These are phyloP conservation scores for Aureobasidium leucospermi DNA, from an alignment of 2,329 filamentous ascomycete species.

Conservation along the genomic window DNA sequence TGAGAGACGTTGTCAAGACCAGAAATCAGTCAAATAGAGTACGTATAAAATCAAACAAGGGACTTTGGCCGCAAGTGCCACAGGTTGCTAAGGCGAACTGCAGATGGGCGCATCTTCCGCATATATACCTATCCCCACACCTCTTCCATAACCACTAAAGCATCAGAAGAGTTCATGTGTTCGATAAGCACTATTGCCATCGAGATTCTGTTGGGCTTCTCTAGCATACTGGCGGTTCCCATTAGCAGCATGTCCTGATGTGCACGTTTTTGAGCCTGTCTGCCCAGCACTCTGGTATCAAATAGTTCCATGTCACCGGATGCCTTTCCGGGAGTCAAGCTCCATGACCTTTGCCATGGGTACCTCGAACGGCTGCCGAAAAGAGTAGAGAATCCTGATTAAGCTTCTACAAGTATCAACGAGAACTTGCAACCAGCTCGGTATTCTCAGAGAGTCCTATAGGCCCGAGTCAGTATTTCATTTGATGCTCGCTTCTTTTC, in stretches of 20 bases:
- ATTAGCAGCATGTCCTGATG: neutral
- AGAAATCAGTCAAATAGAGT: neutral
- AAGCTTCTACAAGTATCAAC: neutral
- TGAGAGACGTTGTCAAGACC: neutral
- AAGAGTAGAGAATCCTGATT: neutral
- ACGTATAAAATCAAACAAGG: neutral
- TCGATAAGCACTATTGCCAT: neutral
- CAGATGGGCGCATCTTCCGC: neutral
- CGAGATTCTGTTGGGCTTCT: neutral
- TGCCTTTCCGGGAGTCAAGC: neutral
- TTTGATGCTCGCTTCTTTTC: too few species aligned
- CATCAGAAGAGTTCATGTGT: neutral
- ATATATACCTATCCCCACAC: neutral
- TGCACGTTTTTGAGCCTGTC: neutral
- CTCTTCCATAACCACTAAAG: neutral
- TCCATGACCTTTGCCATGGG: neutral
- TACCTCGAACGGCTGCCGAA: neutral
- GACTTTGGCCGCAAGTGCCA: neutral
- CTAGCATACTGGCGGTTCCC: neutral
- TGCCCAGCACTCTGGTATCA: neutral
- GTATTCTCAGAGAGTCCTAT: too few species aligned
- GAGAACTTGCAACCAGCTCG: neutral
- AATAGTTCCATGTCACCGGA: neutral
- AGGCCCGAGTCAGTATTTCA: neutral
- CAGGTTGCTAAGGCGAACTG: neutral